phyloP scores from a whole-genome alignment of 164 flowering plant species.

The Stephania yunnanensis region DNA sequence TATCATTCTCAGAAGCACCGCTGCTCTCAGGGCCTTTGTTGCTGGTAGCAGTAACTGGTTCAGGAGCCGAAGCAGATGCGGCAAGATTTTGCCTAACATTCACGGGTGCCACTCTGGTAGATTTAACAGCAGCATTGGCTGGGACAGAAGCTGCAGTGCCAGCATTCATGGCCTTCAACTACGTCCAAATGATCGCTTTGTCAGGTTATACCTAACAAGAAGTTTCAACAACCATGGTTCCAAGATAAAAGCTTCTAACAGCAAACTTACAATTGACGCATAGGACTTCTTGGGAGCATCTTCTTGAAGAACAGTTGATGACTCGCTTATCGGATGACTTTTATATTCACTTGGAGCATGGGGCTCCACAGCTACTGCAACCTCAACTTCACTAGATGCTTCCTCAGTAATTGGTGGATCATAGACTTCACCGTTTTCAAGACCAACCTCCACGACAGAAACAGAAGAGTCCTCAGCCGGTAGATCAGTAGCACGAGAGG shows the following conservation, averaged over 20 bases:
- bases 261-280: conserved; percentile 60
- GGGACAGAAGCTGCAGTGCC: not conserved
- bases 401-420: conserved; percentile 45
- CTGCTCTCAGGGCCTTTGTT: not conserved
- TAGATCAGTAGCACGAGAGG: conserved; percentile 29
- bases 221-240: not conserved
- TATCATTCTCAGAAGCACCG: not conserved
- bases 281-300: conserved; percentile 63
- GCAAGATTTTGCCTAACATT: not conserved
- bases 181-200: conserved; percentile 1
- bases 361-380: conserved; percentile 32
- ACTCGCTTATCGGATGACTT: conserved; percentile 20
- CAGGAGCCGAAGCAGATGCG: conserved; percentile 25
- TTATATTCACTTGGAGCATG: conserved; percentile 28
- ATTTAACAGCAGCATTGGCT: not conserved
- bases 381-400: conserved; percentile 33
- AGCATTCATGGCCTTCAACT: conserved; percentile 33
- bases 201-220: not conserved
- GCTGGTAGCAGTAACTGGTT: conserved; percentile 18
- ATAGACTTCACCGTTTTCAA: conserved; percentile 36
- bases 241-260: not conserved
- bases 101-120: not conserved
- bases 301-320: conserved; percentile 23
- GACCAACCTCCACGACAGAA: conserved; percentile 26
- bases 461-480: conserved; percentile 25